Evolutionary conservation across 2,329 filamentous ascomycete genomes (phyloP), one percentile per base, ranked within the genome.

Genomic region (Colletotrichum lupini): DNA sequence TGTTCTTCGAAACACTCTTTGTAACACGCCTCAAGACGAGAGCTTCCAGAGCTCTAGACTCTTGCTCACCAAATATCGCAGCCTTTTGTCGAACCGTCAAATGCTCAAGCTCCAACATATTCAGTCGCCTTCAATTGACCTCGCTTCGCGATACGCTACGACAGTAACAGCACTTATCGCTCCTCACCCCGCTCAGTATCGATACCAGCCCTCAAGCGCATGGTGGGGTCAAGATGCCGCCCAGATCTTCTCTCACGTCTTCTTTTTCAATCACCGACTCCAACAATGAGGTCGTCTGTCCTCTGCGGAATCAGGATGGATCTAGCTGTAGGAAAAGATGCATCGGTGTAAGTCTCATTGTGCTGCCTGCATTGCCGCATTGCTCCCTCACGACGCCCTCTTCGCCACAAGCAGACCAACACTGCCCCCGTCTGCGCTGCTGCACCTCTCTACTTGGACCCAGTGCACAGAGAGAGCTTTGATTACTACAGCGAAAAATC

Each of bases 251-350:
- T 77, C 89, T 97, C 81, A 97, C 94, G 76, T 94, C 94, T 81
- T 97, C 95, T 77, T 98, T 98, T 84, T 95, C 95, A 77, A 94
- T 97, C 80, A 94, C 94, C 79, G 95, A 98, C 87, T 90, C 93
- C 83, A 96, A 94, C 84, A 97, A 97, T 84, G 96, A 98, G 86
- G 97, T 99, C 81, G 94, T 98, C 81, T 99, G 97, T 85, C 97
- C 97, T 77, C 88, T 99, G 84, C 92, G 92, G 81, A 98, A 98
- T 82, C 95, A 98, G 81, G 97, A 99, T 91, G 94, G 95, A 83
- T 98, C 95, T 78, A 95, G 93, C 86, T 99, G 97, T 88, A 93
- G 96, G 83, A 99, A 99, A 88, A 91, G 96, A 88, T 99, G 97
- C 87, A 92, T 97, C 81, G 97, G 97, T 85, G 97, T 98, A 90